A percentile compares a stretch with the other conserved stretches of the same genome.
Evolutionary conservation across 202 grass and related monocot genomes (phyloP).

Genomic region (Setaria italica): DNA sequence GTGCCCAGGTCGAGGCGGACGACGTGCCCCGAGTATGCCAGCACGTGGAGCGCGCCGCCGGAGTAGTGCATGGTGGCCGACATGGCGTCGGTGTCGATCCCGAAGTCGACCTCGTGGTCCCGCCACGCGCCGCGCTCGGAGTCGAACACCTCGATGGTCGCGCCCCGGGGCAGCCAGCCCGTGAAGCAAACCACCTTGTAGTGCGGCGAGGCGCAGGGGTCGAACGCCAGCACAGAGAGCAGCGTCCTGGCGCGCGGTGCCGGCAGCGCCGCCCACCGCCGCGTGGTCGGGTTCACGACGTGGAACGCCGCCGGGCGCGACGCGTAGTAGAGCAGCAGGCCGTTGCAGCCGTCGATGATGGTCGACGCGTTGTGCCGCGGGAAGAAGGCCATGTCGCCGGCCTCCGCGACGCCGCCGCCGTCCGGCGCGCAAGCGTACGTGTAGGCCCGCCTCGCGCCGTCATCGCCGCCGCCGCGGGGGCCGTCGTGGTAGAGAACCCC

Average conservation of each 20-base stretch:
- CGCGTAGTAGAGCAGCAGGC: conserved; percentile 74
- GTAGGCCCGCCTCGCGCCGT: conserved; percentile 43
- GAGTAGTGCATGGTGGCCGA: conserved; percentile 80
- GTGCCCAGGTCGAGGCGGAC: conserved; percentile 64
- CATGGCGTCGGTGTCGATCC: conserved; percentile 78
- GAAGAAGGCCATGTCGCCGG: conserved; percentile 75
- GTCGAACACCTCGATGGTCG: conserved; percentile 79
- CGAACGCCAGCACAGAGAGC: conserved; percentile 81
- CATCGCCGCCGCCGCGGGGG: background rate
- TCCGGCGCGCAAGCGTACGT: conserved; percentile 58
- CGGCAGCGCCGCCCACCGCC: conserved; percentile 67
- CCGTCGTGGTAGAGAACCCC: conserved; percentile 71
- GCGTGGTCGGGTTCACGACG: conserved; percentile 79
- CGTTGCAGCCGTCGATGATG: conserved; percentile 90
- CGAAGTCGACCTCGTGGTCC: conserved; percentile 63
- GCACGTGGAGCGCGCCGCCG: conserved; percentile 65
- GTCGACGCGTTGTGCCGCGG: conserved; percentile 64
- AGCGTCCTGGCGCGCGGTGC: conserved; percentile 43
- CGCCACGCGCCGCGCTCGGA: conserved; percentile 61
- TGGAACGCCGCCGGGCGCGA: conserved; percentile 51
- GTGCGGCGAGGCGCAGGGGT: conserved; percentile 56
- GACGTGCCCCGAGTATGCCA: conserved; percentile 80
- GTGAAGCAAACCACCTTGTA: conserved; percentile 94
- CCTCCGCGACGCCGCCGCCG: conserved; percentile 16
- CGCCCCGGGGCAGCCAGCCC: conserved; percentile 62